These are phyloP conservation scores for Phascolomyces articulosus DNA, from an alignment of 371 early-diverging fungal species.

Conservation along the genomic window DNA sequence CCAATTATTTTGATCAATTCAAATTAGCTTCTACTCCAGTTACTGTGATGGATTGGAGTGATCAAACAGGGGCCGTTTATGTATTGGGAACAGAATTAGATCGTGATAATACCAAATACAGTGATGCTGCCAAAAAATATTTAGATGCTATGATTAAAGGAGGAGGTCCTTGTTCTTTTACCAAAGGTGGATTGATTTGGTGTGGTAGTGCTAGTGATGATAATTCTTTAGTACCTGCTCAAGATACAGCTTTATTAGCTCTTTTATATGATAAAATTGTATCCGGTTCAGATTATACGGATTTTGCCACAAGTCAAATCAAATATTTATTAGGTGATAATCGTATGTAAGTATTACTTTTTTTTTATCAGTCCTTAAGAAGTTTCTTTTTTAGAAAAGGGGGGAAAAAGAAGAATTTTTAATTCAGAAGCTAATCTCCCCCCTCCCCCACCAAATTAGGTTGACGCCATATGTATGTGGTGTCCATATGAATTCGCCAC, in stretches of 20 bases:
- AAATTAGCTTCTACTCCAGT: slow-evolving; percentile 8
- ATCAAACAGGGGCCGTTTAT: slow-evolving; percentile 52
- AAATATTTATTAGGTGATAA: slow-evolving; percentile 56
- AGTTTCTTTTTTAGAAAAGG: not conserved
- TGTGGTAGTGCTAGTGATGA: slow-evolving; percentile 39
- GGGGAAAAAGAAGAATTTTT: not conserved
- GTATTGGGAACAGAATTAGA: slow-evolving; percentile 58
- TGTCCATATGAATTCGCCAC: slow-evolving; percentile 55
- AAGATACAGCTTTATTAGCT: slow-evolving; percentile 25
- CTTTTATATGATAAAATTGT: slow-evolving; percentile 17
- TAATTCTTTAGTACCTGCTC: slow-evolving; percentile 38
- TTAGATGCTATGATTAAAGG: slow-evolving; percentile 34
- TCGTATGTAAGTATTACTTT: slow-evolving; percentile 39
- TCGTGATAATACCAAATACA: slow-evolving; percentile 39
- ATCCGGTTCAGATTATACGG: slow-evolving; percentile 28
- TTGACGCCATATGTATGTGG: slow-evolving; percentile 58
- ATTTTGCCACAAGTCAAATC: slow-evolving; percentile 47
- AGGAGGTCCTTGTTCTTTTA: slow-evolving; percentile 36
- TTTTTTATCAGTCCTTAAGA: no score
- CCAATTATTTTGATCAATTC: slow-evolving; percentile 49
- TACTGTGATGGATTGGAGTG: slow-evolving; percentile 54
- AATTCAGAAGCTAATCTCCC: no score
- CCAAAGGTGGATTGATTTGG: slow-evolving; percentile 48
- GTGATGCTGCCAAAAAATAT: slow-evolving; percentile 33
- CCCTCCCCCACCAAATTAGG: no score